Evolutionary conservation across 345 rosid genomes (phyloP).

Genomic region (Hibiscus mutabilis): DNA sequence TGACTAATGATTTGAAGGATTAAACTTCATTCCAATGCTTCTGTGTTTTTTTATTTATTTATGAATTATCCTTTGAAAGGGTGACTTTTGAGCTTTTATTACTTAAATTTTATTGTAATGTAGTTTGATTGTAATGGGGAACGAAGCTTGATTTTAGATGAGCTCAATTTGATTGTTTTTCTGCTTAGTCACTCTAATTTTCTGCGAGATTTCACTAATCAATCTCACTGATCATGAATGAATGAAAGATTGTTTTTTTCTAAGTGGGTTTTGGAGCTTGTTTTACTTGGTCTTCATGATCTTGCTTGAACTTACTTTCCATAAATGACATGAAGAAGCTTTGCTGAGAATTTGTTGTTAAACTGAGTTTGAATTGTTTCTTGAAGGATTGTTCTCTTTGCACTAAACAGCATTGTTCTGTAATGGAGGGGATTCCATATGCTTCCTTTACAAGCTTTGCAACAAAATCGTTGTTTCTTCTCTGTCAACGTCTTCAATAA

Average conservation of each 20-base stretch:
- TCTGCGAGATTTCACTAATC: not conserved
- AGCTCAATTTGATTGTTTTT: not conserved
- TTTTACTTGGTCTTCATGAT: not conserved
- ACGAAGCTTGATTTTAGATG: not conserved
- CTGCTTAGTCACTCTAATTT: not conserved
- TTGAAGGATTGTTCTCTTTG: not conserved
- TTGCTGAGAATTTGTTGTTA: not conserved
- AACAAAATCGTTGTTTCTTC: constrained; percentile 6
- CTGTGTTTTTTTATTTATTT: not conserved
- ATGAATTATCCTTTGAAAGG: not conserved
- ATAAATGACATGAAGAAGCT: not conserved
- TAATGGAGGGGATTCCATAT: constrained; percentile 11
- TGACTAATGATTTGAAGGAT: not conserved
- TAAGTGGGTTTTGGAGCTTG: not conserved
- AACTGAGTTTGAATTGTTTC: not conserved
- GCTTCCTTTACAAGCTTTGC: not conserved
- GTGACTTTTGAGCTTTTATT: not conserved
- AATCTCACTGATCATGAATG: not conserved
- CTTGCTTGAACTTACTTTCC: not conserved
- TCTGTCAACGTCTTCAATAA: constrained; percentile 22
- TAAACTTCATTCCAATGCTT: not conserved
- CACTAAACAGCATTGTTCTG: not conserved
- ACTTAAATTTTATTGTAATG: not conserved
- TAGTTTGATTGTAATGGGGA: not conserved
- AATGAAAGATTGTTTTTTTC: not conserved